Evolutionary conservation across 768 basidiomycete species (phyloP).

Genomic region (Agaricus blazei): DNA sequence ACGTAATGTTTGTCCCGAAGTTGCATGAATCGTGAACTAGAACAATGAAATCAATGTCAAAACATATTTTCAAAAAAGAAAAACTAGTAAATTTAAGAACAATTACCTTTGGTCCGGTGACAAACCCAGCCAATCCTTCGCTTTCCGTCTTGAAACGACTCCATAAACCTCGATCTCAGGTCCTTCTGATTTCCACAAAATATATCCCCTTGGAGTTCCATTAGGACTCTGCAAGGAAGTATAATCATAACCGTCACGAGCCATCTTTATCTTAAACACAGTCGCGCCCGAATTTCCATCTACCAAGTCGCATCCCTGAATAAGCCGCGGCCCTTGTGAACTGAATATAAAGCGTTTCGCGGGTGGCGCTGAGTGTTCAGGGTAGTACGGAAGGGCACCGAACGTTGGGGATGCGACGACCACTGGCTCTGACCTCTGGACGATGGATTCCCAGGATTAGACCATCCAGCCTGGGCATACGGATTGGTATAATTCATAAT

Average conservation of each 20-base stretch:
- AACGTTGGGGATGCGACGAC: slow-evolving; percentile 17
- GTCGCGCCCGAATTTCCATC: slow-evolving; percentile 33
- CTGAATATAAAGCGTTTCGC: slow-evolving; percentile 19
- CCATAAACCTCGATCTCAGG: slow-evolving; percentile 30
- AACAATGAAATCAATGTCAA: neutral
- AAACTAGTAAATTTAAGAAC: neutral
- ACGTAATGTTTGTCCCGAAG: too few relatives aligned
- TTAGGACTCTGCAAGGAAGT: slow-evolving; percentile 34
- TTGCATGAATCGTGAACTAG: slow-evolving; percentile 6
- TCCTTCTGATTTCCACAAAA: slow-evolving; percentile 31
- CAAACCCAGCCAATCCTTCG: slow-evolving; percentile 32
- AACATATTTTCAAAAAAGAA: neutral
- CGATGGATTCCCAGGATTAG: slow-evolving; percentile 26
- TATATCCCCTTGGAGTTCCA: slow-evolving; percentile 29
- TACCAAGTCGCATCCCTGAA: slow-evolving; percentile 38
- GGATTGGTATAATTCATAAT: slow-evolving; percentile 23
- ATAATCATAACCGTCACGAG: slow-evolving; percentile 24
- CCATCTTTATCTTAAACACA: slow-evolving; percentile 34
- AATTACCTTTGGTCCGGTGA: slow-evolving; percentile 13
- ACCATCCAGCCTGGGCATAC: slow-evolving; percentile 27
- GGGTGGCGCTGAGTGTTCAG: slow-evolving; percentile 2
- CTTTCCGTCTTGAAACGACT: slow-evolving; percentile 26
- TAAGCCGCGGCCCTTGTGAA: slow-evolving; percentile 30
- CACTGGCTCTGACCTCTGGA: slow-evolving; percentile 14
- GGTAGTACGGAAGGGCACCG: slow-evolving; percentile 21